Conservation (phyloP, 2,329 filamentous ascomycete species). For the Amesomyces nigricolor region DNA sequence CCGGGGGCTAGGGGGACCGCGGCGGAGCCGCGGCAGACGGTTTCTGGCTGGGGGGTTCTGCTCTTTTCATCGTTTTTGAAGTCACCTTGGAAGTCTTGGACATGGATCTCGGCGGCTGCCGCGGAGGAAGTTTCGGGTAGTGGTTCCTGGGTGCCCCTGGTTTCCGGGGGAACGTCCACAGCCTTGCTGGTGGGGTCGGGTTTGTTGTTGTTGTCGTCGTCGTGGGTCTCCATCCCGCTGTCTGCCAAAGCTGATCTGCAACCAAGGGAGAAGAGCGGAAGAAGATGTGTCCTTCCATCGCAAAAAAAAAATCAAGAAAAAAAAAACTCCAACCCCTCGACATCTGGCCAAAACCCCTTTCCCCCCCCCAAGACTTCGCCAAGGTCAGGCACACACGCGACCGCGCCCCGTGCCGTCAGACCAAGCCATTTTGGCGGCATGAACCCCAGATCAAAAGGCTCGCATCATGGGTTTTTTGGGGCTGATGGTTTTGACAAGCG, state of each 20-base stretch:
- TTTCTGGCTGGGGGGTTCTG: not conserved
- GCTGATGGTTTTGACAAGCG: not conserved
- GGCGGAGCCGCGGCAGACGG: not conserved
- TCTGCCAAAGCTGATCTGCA: not conserved
- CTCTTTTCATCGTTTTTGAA: not conserved
- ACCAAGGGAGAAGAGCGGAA: too few species aligned
- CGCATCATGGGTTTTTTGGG: constrained; percentile 8
- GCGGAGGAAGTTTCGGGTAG: too few species aligned
- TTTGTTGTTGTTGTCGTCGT: not conserved
- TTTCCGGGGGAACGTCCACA: constrained; percentile 1
- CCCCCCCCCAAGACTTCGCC: not conserved
- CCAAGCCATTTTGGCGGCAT: not conserved
- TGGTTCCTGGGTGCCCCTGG: not conserved
- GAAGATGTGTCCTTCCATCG: not conserved
- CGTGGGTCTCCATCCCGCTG: constrained; percentile 7
- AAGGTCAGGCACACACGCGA: not conserved
- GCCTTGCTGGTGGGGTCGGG: constrained; percentile 3
- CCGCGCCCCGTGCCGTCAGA: not conserved
- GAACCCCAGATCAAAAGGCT: not conserved
- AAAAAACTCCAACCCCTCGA: not conserved
- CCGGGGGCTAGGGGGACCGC: constrained; percentile 2
- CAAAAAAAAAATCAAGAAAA: not conserved
- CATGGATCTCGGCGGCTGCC: not conserved
- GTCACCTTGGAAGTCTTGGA: constrained; percentile 10
- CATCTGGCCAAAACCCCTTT: not conserved